A percentile compares a stretch with the other conserved stretches of the same genome.
These are phyloP conservation scores for Luzula sylvatica DNA, from an alignment of 176 grass and related monocot species.

Conservation along the genomic window DNA sequence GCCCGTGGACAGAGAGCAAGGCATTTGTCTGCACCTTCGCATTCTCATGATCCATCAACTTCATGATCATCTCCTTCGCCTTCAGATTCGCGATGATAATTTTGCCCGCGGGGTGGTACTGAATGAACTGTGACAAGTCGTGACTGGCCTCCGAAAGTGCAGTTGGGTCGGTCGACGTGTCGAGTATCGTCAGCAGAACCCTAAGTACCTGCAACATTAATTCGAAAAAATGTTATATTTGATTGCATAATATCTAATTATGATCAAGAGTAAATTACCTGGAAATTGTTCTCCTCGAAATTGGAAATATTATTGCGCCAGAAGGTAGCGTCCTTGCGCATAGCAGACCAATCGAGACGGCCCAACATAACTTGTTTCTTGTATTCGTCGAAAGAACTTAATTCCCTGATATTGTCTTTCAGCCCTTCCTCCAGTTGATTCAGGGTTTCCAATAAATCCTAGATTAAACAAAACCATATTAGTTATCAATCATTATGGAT, in stretches of 20 bases:
- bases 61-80: constrained; percentile 74
- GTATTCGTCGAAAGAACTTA: constrained; percentile 96
- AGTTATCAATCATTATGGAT: no score
- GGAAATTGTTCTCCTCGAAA: constrained; percentile 99
- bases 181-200: constrained; percentile 64
- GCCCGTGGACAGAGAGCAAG: constrained; percentile 55
- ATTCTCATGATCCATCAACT: constrained; percentile 74
- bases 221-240: no score
- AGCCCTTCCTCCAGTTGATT: constrained; percentile 83
- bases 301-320: constrained; percentile 93
- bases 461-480: constrained; percentile 3
- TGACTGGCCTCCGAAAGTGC: constrained; percentile 63
- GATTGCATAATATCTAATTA: no score
- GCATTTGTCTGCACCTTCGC: constrained; percentile 57
- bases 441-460: constrained; percentile 92
- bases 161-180: constrained; percentile 50
- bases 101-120: constrained; percentile 61
- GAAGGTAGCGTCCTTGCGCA: constrained; percentile 93
- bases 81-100: constrained; percentile 56
- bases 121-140: constrained; percentile 79
- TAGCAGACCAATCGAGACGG: constrained; percentile 90
- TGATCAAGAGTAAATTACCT: constrained; percentile 56
- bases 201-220: constrained; percentile 83
- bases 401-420: constrained; percentile 67
- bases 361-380: constrained; percentile 93